phyloP scores from a whole-genome alignment of 805 yeast genomes.

The Wickerhamiella musiphila region DNA sequence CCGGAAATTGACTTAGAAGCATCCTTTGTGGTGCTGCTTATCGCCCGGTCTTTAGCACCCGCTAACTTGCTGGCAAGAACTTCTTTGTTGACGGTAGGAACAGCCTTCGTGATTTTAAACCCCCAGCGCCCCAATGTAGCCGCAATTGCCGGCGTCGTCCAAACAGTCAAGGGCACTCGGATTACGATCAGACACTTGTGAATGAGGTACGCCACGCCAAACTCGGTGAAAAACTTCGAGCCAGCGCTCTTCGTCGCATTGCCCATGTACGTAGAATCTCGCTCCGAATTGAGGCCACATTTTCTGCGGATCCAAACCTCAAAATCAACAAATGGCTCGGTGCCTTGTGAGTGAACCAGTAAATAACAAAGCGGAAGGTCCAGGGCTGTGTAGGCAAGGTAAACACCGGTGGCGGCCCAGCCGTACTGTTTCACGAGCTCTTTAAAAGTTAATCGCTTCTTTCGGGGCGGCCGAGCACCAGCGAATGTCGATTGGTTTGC shows the following conservation, averaged over 20 bases:
- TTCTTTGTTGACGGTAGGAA: conserved; percentile 12
- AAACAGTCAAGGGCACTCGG: conserved; percentile 80
- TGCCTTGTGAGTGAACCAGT: conserved; percentile 74
- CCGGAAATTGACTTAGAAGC: neutral
- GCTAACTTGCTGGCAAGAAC: conserved; percentile 6
- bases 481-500: too few relatives aligned
- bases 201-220: conserved; percentile 78
- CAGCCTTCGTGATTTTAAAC: conserved; percentile 42
- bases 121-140: conserved; percentile 54
- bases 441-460: conserved; percentile 22
- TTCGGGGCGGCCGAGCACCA: too few relatives aligned
- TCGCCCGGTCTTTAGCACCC: neutral
- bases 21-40: neutral
- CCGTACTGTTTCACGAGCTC: conserved; percentile 74
- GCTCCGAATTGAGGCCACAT: conserved; percentile 42
- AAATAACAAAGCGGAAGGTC: conserved; percentile 75
- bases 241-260: conserved; percentile 15
- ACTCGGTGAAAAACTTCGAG: conserved; percentile 55
- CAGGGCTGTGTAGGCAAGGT: conserved; percentile 48
- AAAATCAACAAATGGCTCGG: conserved; percentile 53
- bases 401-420: conserved; percentile 76
- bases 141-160: conserved; percentile 72
- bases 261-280: conserved; percentile 12
- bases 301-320: conserved; percentile 42
- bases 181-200: conserved; percentile 76